phyloP scores from a whole-genome alignment of 495 filamentous ascomycete species.

The Tetracladium setigerum region DNA sequence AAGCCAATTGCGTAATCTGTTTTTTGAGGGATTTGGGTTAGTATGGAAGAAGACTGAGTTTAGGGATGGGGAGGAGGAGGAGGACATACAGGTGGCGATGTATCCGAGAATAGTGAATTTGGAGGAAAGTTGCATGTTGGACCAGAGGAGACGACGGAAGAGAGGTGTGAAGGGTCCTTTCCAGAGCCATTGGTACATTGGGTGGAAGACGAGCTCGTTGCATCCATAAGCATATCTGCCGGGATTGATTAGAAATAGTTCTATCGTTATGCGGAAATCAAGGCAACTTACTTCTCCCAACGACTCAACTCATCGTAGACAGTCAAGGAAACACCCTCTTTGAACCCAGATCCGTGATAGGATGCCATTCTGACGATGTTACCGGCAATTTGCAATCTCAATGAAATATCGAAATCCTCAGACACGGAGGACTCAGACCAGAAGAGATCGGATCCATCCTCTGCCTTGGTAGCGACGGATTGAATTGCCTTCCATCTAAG shows the following conservation, averaged over 20 bases:
- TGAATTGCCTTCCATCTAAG: constrained; percentile 64
- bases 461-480: constrained; percentile 43
- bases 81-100: constrained; percentile 53
- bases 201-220: constrained; percentile 51
- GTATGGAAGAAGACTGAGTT: too few relatives aligned
- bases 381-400: constrained; percentile 55
- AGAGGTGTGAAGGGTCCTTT: constrained; percentile 45
- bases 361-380: constrained; percentile 56
- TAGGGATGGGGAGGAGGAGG: too few relatives aligned
- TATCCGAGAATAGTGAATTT: constrained; percentile 56
- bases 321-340: constrained; percentile 67
- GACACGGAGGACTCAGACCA: constrained; percentile 69
- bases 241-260: constrained; percentile 25
- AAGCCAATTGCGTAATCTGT: constrained; percentile 66
- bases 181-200: constrained; percentile 34
- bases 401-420: constrained; percentile 68
- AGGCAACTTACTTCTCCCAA: constrained; percentile 71
- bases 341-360: constrained; percentile 58
- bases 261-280: constrained; percentile 45
- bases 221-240: constrained; percentile 47
- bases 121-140: constrained; percentile 42
- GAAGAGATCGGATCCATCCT: constrained; percentile 35
- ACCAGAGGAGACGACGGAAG: constrained; percentile 42
- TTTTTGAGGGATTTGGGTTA: constrained; percentile 43
- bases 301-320: constrained; percentile 68